Percentiles rank a stretch among this genome's conserved stretches.
phyloP scores from a whole-genome alignment of 768 basidiomycete species.

The Suillus fuscotomentosus region DNA sequence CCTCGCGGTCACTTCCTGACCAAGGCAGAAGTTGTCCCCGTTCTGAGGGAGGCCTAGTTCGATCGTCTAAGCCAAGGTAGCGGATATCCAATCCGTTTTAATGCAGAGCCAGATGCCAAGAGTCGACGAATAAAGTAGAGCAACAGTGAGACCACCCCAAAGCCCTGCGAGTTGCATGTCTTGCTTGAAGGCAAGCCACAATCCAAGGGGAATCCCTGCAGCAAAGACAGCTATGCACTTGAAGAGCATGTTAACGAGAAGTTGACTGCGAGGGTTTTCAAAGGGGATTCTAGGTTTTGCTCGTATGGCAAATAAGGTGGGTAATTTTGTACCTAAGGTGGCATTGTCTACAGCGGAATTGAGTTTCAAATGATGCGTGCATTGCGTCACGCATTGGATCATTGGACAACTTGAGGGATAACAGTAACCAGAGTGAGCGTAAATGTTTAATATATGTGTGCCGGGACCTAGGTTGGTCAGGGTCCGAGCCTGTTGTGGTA shows the following conservation, averaged over 20 bases:
- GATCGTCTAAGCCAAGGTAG: constrained; percentile 27
- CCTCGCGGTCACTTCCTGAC: constrained; percentile 19
- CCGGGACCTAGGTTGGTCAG: background rate
- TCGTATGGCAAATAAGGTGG: no score
- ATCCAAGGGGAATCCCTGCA: constrained; percentile 61
- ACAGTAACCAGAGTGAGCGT: no score
- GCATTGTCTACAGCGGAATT: background rate
- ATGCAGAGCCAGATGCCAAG: constrained; percentile 52
- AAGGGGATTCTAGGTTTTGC: background rate
- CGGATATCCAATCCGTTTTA: constrained; percentile 53
- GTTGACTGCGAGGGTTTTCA: no score
- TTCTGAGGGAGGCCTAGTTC: constrained; percentile 19
- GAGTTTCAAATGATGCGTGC: background rate
- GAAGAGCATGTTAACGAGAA: background rate
- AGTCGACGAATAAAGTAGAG: constrained; percentile 53
- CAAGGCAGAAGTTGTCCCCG: constrained; percentile 16
- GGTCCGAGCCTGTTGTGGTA: background rate
- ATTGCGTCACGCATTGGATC: background rate
- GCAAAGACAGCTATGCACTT: constrained; percentile 7
- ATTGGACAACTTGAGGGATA: background rate
- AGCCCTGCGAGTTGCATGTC: constrained; percentile 68
- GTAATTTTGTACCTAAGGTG: background rate
- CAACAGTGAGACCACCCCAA: constrained; percentile 80
- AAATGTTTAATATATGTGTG: no score
- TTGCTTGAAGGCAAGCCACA: constrained; percentile 69